Base-by-base conservation (phyloP, 176 grass and related monocot genomes). In the Canna indica region DNA sequence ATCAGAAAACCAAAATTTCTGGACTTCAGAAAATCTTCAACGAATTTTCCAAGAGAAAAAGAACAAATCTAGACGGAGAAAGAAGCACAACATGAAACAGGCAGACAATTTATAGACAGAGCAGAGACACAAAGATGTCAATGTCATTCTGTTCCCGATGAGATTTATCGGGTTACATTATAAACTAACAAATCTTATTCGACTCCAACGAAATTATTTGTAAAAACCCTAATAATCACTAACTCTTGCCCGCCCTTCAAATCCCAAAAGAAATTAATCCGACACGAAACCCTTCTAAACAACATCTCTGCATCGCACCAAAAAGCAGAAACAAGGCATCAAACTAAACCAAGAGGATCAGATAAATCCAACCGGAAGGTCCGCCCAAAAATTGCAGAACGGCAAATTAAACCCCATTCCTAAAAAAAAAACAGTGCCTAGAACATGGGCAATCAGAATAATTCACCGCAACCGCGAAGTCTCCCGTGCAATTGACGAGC, bases 231-330 rank as follows among this genome's bases (percentile, higher is more conserved):
- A 18, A 33, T 24, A 62, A 33, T 7, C 35, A 54, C 50, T 54
- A 22, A 20, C 20, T 24, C 50, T 54, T 54, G 18, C 5, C 50
- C 5, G 20, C 35, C 1, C 35, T 3, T 36, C 20, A 11, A n/a
- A n/a, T n/a, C n/a, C n/a, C n/a, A n/a, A 38, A 38, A 66, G 9
- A 65, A 36, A 38, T 39, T 36, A 36, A 66, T 65, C 63, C 63
- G 39, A 39, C 63, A 36, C 20, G 33, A 66, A 66, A 22, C 63
- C 63, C 35, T 66, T 33, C 63, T 36, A 30, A 14, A 30, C 7
- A n/a, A 30, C 58, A 30, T 54, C 18, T 54, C 18, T 18, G 17
- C 59, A 16, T 32, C 59, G 59, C 18, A n/a, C 59, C 59, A 17
- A 63, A 14, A 63, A 63, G 13, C 29, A 33, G 59, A 34, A 30